Evolutionary conservation across 148 eudicot genomes (phyloP).

Genomic region (Chenopodium album): DNA sequence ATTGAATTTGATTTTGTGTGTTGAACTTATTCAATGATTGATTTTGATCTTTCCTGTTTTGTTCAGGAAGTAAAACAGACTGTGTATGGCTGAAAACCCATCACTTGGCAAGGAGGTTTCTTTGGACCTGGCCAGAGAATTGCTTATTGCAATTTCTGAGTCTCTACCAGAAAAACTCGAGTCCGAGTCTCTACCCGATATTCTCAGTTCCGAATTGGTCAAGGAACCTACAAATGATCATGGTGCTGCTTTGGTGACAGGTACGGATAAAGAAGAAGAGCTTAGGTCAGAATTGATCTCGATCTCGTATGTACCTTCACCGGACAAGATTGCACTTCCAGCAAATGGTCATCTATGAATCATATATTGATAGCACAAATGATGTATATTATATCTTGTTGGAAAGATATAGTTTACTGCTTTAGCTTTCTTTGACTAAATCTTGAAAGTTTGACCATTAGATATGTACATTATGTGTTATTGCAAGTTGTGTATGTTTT

Average conservation of each 20-base stretch:
- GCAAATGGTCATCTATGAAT: conserved; percentile 15
- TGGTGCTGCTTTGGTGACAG: not conserved
- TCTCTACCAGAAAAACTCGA: conserved; percentile 30
- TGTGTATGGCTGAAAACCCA: conserved; percentile 30
- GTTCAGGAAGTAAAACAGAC: not conserved
- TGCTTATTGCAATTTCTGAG: conserved; percentile 54
- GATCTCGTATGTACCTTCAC: conserved; percentile 39
- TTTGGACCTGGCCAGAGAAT: conserved; percentile 45
- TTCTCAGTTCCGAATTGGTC: conserved; percentile 3
- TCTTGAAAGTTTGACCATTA: conserved; percentile 2
- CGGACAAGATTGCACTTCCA: conserved; percentile 25
- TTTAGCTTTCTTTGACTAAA: conserved; percentile 4
- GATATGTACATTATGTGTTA: not conserved
- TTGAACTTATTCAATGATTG: not conserved
- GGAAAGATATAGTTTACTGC: conserved; percentile 13
- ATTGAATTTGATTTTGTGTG: not conserved
- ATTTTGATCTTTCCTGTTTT: not conserved
- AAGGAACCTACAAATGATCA: conserved; percentile 9
- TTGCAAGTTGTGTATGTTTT: not conserved
- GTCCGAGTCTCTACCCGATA: conserved; percentile 28
- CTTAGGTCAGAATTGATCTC: conserved; percentile 49
- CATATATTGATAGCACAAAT: not conserved
- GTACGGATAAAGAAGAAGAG: conserved; percentile 30
- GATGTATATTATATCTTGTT: not conserved
- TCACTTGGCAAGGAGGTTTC: conserved; percentile 34